Conservation (phyloP, 108 stramenopile genomes). For the Pseudonitzschia multiseries region DNA sequence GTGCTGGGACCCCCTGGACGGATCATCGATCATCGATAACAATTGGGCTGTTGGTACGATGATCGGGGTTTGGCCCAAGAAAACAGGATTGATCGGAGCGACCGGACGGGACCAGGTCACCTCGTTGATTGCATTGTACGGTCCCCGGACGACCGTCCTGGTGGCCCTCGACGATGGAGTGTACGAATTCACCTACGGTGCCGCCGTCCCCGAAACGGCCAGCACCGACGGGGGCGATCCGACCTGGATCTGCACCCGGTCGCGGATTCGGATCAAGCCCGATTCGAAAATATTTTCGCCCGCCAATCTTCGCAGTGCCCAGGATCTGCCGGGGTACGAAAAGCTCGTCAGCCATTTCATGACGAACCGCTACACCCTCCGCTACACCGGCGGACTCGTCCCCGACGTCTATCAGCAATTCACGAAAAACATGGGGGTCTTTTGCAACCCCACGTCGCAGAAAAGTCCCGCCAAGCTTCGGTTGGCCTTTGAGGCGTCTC, state of each 20-base stretch:
- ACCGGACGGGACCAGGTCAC: constrained; percentile 91
- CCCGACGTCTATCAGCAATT: constrained; percentile 90
- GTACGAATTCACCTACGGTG: constrained; percentile 73
- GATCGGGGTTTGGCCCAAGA: constrained; percentile 92
- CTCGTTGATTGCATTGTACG: constrained; percentile 86
- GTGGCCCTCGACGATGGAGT: constrained; percentile 82
- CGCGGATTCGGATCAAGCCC: constrained; percentile 50
- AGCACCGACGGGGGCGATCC: constrained; percentile 10
- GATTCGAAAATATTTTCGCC: constrained; percentile 89
- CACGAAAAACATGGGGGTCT: constrained; percentile 86
- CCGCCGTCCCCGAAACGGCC: constrained; percentile 36
- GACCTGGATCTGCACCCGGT: constrained; percentile 67
- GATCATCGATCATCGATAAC: constrained; percentile 91
- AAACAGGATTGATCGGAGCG: constrained; percentile 77
- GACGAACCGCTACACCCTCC: constrained; percentile 89
- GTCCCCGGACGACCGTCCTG: constrained; percentile 88
- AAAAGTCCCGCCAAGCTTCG: constrained; percentile 90
- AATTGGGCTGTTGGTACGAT: constrained; percentile 94
- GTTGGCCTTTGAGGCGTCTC: constrained; percentile 92
- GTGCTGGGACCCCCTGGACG: constrained; percentile 95
- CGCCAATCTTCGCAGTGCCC: constrained; percentile 90
- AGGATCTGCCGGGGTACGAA: constrained; percentile 85
- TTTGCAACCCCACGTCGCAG: constrained; percentile 85
- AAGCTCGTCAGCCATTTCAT: constrained; percentile 87
- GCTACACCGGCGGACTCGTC: constrained; percentile 83